Conservation (phyloP, 495 filamentous ascomycete genomes). For the Aspergillus egyptiacus region DNA sequence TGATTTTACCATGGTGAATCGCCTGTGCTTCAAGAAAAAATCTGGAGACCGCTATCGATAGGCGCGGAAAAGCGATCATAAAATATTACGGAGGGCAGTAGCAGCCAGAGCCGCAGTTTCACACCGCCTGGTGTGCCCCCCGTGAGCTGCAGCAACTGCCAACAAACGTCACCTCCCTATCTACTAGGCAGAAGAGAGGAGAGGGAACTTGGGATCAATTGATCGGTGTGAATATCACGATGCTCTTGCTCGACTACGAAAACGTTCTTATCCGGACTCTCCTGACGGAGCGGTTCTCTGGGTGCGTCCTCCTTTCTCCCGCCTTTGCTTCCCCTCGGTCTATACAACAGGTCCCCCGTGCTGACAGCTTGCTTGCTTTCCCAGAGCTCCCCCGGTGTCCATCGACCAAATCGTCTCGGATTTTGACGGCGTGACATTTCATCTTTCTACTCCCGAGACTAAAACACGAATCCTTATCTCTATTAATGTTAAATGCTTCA, state of each 20-base stretch:
- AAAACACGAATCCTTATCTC: slow-evolving; percentile 92
- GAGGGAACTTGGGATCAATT: slow-evolving; percentile 13
- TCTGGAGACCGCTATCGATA: slow-evolving; percentile 37
- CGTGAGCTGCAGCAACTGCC: slow-evolving; percentile 3
- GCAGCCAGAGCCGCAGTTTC: slow-evolving; percentile 21
- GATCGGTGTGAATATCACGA: slow-evolving; percentile 28
- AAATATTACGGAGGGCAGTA: slow-evolving; percentile 35
- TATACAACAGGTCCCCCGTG: slow-evolving; percentile 27
- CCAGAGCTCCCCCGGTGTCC: slow-evolving; percentile 71
- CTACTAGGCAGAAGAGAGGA: slow-evolving; percentile 15
- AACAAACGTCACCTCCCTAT: slow-evolving; percentile 19
- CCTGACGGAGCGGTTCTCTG: slow-evolving; percentile 88
- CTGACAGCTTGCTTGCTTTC: slow-evolving; percentile 27
- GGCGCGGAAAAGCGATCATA: slow-evolving; percentile 24
- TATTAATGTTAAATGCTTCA: slow-evolving; percentile 88
- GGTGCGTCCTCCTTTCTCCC: slow-evolving; percentile 48
- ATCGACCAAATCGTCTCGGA: slow-evolving; percentile 98
- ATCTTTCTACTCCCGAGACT: slow-evolving; percentile 89
- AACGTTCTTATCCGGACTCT: slow-evolving; percentile 96
- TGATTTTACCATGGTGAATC: slow-evolving; percentile 81
- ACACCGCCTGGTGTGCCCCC: slow-evolving; percentile 29
- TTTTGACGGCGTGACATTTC: slow-evolving; percentile 96
- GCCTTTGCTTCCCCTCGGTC: slow-evolving; percentile 13
- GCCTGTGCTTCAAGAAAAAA: slow-evolving; percentile 30
- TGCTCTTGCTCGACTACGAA: slow-evolving; percentile 98